phyloP scores from a whole-genome alignment of 192 early-diverging fungal genomes.

The Kappamyces sp. region DNA sequence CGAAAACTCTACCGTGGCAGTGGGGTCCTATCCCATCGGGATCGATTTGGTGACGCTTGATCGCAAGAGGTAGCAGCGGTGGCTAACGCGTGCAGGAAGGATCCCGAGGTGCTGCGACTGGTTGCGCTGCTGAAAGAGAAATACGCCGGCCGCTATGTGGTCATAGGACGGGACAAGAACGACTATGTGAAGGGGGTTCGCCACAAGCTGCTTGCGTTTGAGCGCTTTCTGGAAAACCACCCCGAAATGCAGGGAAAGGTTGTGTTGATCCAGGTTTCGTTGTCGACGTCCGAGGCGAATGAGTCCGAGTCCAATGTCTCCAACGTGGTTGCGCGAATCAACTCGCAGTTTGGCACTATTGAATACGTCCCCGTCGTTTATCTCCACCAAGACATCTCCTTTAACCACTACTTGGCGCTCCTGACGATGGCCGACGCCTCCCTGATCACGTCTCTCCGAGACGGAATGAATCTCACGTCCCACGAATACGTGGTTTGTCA shows the following conservation, averaged over 20 bases:
- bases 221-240: slow-evolving; percentile 40
- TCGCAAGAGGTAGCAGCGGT: slow-evolving; percentile 46
- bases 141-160: slow-evolving; percentile 41
- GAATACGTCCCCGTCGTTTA: slow-evolving; percentile 85
- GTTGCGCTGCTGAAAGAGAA: slow-evolving; percentile 35
- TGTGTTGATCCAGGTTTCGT: slow-evolving; percentile 89
- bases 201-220: slow-evolving; percentile 52
- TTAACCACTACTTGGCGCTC: slow-evolving; percentile 47
- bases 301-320: slow-evolving; percentile 79
- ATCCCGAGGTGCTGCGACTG: slow-evolving; percentile 38
- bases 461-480: slow-evolving; percentile 59
- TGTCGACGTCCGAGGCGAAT: slow-evolving; percentile 88
- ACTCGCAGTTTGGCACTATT: slow-evolving; percentile 84
- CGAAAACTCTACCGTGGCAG: slow-evolving; percentile 40
- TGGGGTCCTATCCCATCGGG: slow-evolving; percentile 53
- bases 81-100: slow-evolving; percentile 8
- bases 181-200: slow-evolving; percentile 53
- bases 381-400: slow-evolving; percentile 54
- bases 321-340: slow-evolving; percentile 88
- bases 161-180: slow-evolving; percentile 56
- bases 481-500: slow-evolving; percentile 57
- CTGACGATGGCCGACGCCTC: slow-evolving; percentile 53
- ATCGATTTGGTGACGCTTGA: slow-evolving; percentile 60
- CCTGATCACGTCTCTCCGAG: slow-evolving; percentile 48
- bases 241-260: slow-evolving; percentile 57